Evolutionary conservation across 1,284 basidiomycete genomes (phyloP).

Genomic region (Lentinula novae-zelandiae): DNA sequence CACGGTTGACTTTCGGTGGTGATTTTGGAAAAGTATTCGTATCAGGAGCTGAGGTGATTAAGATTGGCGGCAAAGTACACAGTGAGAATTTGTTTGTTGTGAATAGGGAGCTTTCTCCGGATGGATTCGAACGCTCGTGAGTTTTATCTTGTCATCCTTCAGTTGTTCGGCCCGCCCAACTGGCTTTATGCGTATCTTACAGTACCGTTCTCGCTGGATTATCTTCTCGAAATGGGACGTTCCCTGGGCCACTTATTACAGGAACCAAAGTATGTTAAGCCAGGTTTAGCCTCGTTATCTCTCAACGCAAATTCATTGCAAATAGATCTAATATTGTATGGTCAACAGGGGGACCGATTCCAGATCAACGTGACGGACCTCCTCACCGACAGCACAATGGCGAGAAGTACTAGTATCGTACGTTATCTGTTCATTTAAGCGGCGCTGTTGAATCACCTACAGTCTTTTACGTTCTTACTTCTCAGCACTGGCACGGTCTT

Average conservation of each 20-base stretch:
- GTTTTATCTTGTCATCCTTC: not conserved
- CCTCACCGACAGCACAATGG: slow-evolving; percentile 20
- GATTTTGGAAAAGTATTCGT: not conserved
- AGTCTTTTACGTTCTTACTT: not conserved
- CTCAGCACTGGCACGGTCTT: slow-evolving; percentile 28
- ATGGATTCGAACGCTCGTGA: slow-evolving; percentile 8
- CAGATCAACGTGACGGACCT: slow-evolving; percentile 22
- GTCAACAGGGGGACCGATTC: slow-evolving; percentile 18
- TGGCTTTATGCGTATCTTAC: not conserved
- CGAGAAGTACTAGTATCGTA: slow-evolving; percentile 21
- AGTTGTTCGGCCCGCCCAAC: too few relatives aligned
- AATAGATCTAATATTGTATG: not conserved
- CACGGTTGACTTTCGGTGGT: not conserved
- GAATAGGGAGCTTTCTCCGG: slow-evolving; percentile 4
- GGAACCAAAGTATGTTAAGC: not conserved
- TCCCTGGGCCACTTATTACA: slow-evolving; percentile 7
- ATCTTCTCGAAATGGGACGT: not conserved
- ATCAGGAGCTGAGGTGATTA: not conserved
- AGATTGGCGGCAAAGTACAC: not conserved
- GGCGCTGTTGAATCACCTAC: too few relatives aligned
- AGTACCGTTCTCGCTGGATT: slow-evolving; percentile 2
- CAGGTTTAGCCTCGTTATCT: not conserved
- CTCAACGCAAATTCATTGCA: not conserved
- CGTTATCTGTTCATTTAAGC: slow-evolving; percentile 2
- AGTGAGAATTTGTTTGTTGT: not conserved